These are phyloP conservation scores for Phaffia tasmanica DNA, from an alignment of 768 basidiomycete genomes.

Conservation along the genomic window DNA sequence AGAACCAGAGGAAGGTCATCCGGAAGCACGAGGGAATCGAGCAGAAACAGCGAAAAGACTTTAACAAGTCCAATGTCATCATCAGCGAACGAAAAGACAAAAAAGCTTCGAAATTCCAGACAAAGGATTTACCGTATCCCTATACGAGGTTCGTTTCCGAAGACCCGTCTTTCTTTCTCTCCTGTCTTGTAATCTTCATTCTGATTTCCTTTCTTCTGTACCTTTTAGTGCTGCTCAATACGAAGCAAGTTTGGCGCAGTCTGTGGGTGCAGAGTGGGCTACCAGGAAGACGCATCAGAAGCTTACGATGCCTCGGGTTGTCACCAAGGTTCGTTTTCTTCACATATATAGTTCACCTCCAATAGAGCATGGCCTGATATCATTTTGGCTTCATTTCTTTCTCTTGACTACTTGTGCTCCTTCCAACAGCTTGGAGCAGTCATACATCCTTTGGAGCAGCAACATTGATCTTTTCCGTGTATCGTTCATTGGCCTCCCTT, in stretches of 20 bases:
- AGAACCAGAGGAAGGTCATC: constrained; percentile 51
- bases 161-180: too few relatives aligned
- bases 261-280: constrained; percentile 87
- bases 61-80: constrained; percentile 74
- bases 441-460: constrained; percentile 58
- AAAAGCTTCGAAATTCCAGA: constrained; percentile 77
- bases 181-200: too few relatives aligned
- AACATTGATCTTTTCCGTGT: constrained; percentile 33
- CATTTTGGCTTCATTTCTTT: background rate
- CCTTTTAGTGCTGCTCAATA: constrained; percentile 65
- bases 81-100: constrained; percentile 92
- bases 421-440: constrained; percentile 53
- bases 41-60: constrained; percentile 68
- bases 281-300: constrained; percentile 52
- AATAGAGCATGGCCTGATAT: background rate
- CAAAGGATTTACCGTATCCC: constrained; percentile 86
- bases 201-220: too few relatives aligned
- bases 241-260: constrained; percentile 67
- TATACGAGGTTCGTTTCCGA: constrained; percentile 47
- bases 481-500: background rate
- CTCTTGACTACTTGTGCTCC: background rate
- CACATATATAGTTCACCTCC: background rate
- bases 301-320: constrained; percentile 70
- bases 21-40: constrained; percentile 74
- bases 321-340: constrained; percentile 58